Evolutionary conservation across 495 filamentous ascomycete genomes (phyloP).

Genomic region (Penicillium chermesinum): DNA sequence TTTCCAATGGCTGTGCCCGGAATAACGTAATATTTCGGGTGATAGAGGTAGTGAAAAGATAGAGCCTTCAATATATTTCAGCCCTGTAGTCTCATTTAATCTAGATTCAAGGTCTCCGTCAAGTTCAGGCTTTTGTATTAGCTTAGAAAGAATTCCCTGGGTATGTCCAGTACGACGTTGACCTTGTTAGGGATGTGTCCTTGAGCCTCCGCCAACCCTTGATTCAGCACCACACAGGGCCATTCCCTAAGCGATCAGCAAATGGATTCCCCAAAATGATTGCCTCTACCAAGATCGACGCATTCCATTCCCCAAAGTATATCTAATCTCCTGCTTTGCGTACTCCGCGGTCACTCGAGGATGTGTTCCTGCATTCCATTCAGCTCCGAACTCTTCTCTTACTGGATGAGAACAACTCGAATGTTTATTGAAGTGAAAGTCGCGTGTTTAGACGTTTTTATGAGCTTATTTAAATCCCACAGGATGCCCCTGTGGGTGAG

Average conservation of each 20-base stretch:
- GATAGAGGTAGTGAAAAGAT: too few relatives aligned
- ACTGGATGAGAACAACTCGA: not conserved
- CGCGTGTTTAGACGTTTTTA: not conserved
- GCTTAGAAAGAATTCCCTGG: not conserved
- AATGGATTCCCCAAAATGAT: too few relatives aligned
- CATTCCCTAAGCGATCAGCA: not conserved
- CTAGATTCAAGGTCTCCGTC: too few relatives aligned
- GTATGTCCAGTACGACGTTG: not conserved
- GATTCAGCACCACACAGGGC: not conserved
- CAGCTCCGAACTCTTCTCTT: not conserved
- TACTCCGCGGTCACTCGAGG: too few relatives aligned
- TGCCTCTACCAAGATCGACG: not conserved
- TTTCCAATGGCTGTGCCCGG: too few relatives aligned
- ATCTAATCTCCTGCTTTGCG: too few relatives aligned
- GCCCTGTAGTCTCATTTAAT: too few relatives aligned
- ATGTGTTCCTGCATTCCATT: not conserved
- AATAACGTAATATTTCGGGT: too few relatives aligned
- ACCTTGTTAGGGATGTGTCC: not conserved
- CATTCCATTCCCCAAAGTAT: not conserved
- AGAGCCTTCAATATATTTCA: too few relatives aligned
- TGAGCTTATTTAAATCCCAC: not conserved
- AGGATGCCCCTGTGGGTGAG: not conserved
- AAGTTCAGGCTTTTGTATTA: not conserved
- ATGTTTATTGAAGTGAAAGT: not conserved
- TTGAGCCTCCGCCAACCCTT: not conserved